Evolutionary conservation across 495 filamentous ascomycete species (phyloP).

Genomic region (Tetracladium setigerum): DNA sequence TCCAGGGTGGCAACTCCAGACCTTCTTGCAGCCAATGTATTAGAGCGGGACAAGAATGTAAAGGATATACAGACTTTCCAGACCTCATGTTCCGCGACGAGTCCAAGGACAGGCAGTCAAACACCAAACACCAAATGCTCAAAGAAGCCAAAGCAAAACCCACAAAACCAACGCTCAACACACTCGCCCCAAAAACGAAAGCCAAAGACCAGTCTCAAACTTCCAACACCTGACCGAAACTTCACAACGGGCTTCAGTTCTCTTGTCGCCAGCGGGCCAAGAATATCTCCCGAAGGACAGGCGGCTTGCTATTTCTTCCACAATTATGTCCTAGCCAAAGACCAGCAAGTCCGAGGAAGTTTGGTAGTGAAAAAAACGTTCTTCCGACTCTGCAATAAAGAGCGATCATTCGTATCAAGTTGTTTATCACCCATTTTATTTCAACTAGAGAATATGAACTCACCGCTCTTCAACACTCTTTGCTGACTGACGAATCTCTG

Average conservation of each 20-base stretch:
- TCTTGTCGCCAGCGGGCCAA: not conserved
- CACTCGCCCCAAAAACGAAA: not conserved
- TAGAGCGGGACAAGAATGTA: slow-evolving; percentile 53
- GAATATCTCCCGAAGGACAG: slow-evolving; percentile 27
- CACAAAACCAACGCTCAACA: not conserved
- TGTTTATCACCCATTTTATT: too few relatives aligned
- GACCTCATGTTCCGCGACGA: slow-evolving; percentile 70
- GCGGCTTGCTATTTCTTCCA: slow-evolving; percentile 40
- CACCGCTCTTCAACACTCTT: slow-evolving; percentile 34
- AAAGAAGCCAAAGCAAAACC: slow-evolving; percentile 2
- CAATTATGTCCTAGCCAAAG: slow-evolving; percentile 32
- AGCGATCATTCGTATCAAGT: too few relatives aligned
- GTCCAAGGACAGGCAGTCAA: slow-evolving; percentile 38
- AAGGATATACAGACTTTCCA: slow-evolving; percentile 61
- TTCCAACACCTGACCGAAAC: not conserved
- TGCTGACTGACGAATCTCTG: slow-evolving; percentile 40
- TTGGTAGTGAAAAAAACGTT: slow-evolving; percentile 11
- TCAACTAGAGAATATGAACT: slow-evolving; percentile 30
- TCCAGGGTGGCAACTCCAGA: slow-evolving; percentile 56
- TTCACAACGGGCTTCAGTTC: not conserved
- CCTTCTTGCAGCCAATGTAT: slow-evolving; percentile 62
- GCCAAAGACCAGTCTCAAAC: too few relatives aligned
- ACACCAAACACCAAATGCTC: slow-evolving; percentile 23
- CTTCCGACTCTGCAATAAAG: too few relatives aligned
- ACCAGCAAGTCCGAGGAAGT: slow-evolving; percentile 20